A percentile compares a stretch with the other conserved stretches of the same genome.
phyloP scores from a whole-genome alignment of 345 rosid genomes.

The Eucalyptus brandiana region DNA sequence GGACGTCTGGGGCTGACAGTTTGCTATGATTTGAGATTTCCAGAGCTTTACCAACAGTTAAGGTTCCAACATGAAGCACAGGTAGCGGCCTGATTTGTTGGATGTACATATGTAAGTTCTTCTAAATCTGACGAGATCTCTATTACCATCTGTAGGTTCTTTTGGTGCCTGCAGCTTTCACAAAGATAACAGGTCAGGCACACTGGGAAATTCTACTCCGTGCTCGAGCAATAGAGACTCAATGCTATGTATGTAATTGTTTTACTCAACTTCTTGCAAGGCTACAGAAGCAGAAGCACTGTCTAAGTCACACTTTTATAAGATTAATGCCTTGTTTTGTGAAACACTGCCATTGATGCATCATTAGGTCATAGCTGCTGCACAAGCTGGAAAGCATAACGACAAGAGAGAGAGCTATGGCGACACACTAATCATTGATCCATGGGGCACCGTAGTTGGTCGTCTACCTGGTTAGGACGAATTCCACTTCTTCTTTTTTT shows the following conservation, averaged over 20 bases:
- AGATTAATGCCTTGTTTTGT: background rate
- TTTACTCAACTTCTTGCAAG: background rate
- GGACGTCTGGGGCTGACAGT: constrained; percentile 85
- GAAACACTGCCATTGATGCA: background rate
- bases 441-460: constrained; percentile 82
- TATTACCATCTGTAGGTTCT: constrained; percentile 33
- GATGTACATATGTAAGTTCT: background rate
- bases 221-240: constrained; percentile 91
- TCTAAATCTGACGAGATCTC: background rate
- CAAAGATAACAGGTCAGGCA: constrained; percentile 76
- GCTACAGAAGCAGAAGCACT: background rate
- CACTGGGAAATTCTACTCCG: constrained; percentile 97
- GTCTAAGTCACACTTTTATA: background rate
- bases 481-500: background rate
- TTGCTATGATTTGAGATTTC: constrained; percentile 92
- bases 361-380: constrained; percentile 72
- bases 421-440: constrained; percentile 81
- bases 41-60: constrained; percentile 80
- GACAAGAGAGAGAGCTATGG: constrained; percentile 83
- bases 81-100: constrained; percentile 14
- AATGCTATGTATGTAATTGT: constrained; percentile 61
- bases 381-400: constrained; percentile 85
- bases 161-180: constrained; percentile 86
- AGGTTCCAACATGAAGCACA: constrained; percentile 71
- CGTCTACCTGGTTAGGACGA: constrained; percentile 55